These are phyloP conservation scores for Spiromastix sp. DNA, from an alignment of 2,329 filamentous ascomycete species.

Conservation along the genomic window DNA sequence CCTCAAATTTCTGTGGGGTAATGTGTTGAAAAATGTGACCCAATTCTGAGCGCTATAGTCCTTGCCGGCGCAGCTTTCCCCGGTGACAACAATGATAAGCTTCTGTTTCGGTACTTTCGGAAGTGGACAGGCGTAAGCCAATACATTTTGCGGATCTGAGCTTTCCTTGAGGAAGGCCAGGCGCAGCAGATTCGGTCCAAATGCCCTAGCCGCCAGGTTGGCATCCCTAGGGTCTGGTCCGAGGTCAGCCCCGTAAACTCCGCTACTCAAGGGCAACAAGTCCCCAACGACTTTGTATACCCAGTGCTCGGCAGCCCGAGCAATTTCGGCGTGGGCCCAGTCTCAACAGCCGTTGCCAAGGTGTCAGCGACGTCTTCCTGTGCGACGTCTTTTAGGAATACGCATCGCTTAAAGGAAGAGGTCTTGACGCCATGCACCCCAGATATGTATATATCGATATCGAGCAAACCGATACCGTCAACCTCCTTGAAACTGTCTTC, in stretches of 20 bases:
- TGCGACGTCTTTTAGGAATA: slow-evolving; percentile 47
- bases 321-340: slow-evolving; percentile 37
- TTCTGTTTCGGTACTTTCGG: slow-evolving; percentile 28
- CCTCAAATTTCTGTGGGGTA: slow-evolving; percentile 19
- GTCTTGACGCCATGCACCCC: slow-evolving; percentile 52
- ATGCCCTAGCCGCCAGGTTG: slow-evolving; percentile 42
- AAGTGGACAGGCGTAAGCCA: slow-evolving; percentile 48
- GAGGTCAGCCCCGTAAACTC: slow-evolving; percentile 51
- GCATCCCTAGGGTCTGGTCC: slow-evolving; percentile 51
- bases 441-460: slow-evolving; percentile 52
- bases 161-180: slow-evolving; percentile 42
- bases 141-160: slow-evolving; percentile 41
- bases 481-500: slow-evolving; percentile 26
- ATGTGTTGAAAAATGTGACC: slow-evolving; percentile 31
- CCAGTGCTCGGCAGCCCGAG: slow-evolving; percentile 38
- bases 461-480: slow-evolving; percentile 44
- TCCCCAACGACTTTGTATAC: slow-evolving; percentile 43
- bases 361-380: slow-evolving; percentile 19
- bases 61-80: slow-evolving; percentile 45
- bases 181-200: slow-evolving; percentile 44
- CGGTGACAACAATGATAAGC: slow-evolving; percentile 47
- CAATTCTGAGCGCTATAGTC: slow-evolving; percentile 49
- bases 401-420: slow-evolving; percentile 53
- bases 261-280: slow-evolving; percentile 41
- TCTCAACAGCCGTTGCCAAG: slow-evolving; percentile 38